phyloP scores from a whole-genome alignment of 2,329 filamentous ascomycete species.

The Fusarium sp. region DNA sequence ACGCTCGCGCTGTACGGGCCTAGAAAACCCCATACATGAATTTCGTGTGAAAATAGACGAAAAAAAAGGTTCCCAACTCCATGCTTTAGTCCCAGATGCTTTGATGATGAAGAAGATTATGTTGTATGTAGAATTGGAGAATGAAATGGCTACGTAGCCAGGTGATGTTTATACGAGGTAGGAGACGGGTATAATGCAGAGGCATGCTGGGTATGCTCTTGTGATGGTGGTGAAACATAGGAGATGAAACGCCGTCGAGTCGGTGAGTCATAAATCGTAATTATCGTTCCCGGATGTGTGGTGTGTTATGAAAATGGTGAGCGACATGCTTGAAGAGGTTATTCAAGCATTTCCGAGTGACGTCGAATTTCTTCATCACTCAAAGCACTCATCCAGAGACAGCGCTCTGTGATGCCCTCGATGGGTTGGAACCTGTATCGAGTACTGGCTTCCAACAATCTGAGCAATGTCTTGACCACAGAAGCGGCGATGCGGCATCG shows the following conservation, averaged over 20 bases:
- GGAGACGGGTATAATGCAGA: constrained; percentile 33
- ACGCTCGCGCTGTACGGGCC: constrained; percentile 15
- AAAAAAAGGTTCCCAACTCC: constrained; percentile 43
- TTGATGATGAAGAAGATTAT: constrained; percentile 31
- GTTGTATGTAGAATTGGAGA: constrained; percentile 15
- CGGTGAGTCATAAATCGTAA: constrained; percentile 41
- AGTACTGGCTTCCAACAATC: constrained; percentile 82
- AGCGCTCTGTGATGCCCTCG: constrained; percentile 81
- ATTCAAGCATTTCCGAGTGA: constrained; percentile 63
- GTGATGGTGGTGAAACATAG: constrained; percentile 33
- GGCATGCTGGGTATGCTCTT: constrained; percentile 39
- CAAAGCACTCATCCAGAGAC: constrained; percentile 85
- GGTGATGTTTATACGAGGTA: constrained; percentile 11
- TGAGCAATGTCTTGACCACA: constrained; percentile 82
- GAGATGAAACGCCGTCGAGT: constrained; percentile 34
- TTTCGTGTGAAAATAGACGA: constrained; percentile 27
- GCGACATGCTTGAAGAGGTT: background rate
- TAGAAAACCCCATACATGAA: constrained; percentile 27
- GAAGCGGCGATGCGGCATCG: constrained; percentile 79
- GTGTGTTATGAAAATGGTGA: constrained; percentile 1
- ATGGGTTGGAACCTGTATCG: constrained; percentile 80
- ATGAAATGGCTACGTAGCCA: background rate
- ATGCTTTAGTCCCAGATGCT: constrained; percentile 43
- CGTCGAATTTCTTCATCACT: constrained; percentile 78
- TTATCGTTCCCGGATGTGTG: constrained; percentile 21